phyloP scores from a whole-genome alignment of 2,329 filamentous ascomycete species.

The Penicillium sp. region DNA sequence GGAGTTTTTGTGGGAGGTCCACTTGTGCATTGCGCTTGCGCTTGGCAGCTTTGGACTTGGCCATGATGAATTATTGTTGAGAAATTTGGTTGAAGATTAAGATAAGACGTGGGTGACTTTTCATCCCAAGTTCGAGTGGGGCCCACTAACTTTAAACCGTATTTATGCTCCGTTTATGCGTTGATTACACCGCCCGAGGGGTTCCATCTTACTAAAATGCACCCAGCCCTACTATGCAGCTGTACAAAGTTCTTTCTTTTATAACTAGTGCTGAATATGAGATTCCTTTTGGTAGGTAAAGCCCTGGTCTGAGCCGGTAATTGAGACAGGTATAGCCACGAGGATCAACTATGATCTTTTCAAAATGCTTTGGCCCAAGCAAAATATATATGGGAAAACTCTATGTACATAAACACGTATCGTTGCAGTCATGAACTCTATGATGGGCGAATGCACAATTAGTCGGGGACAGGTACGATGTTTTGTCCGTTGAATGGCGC shows the following conservation, averaged over 20 bases:
- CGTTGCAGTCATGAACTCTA: not conserved
- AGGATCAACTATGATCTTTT: not conserved
- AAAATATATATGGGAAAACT: not conserved
- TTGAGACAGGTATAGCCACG: not conserved
- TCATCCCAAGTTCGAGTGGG: too few species aligned
- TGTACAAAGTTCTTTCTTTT: too few species aligned
- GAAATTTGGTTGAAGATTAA: not conserved
- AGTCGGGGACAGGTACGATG: not conserved
- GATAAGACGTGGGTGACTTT: too few species aligned
- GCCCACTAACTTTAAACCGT: not conserved
- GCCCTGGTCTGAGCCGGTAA: too few species aligned
- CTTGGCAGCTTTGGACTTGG: conserved; percentile 29
- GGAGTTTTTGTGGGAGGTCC: conserved; percentile 24
- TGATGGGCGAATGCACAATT: not conserved
- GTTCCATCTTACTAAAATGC: not conserved
- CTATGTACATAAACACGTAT: not conserved
- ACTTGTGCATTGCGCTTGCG: conserved; percentile 29
- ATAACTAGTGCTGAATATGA: too few species aligned
- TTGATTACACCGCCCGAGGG: not conserved
- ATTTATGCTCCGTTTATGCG: not conserved
- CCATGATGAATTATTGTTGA: conserved; percentile 12
- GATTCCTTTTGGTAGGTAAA: not conserved
- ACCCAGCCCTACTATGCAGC: not conserved
- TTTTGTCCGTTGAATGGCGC: not conserved
- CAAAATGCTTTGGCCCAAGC: not conserved